Base-by-base conservation (phyloP, 495 filamentous ascomycete species). In the Aspergillus nanangensis region DNA sequence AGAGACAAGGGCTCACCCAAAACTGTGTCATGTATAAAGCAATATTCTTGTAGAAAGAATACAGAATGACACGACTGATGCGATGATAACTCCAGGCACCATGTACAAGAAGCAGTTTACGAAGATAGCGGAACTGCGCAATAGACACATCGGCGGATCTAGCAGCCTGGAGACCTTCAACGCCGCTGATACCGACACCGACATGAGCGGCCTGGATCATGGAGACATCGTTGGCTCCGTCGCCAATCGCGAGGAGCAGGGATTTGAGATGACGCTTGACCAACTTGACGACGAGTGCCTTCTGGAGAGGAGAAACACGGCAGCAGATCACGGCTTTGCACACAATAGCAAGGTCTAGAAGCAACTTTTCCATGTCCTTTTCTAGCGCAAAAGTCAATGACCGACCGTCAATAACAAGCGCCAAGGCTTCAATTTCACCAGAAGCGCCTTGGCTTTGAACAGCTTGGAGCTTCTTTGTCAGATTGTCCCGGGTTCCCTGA, bases 141-240 rank as follows among this genome's bases (percentile, higher is more conserved):
- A 99, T 96, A 8, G 91, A 80, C 24, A 99, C 88, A 73, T 99
- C 94, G 48, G 94, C 94, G 48, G 88, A 93, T 62, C 94, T 81
- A 33, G 94, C 94, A 31, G 93, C 93, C 69, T 99, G 93, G n/a
- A 99, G 82, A 76, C 94, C 94, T 77, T 99, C 94, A 24, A 95
- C 78, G 66, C 94, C 94, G 56, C 88, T 94, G 65, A 99, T 99
- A 63, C 94, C 94, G 40, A 99, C 90, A 48, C 94, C 94, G 52
- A 99, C 94, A 64, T 99, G 94, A 8, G 94, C 94, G 14, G 94
- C 94, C 71, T 99, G 94, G 52, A 97, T 99, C 94, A 97, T 99
- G 21, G 90, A 96, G 14, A 97, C 94, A 56, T 97, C 94, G 69
- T 99, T 99, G 31, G 94, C 94, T 48, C 94, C 94, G 56, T 99